These are phyloP conservation scores for Candida coquimbonensis DNA, from an alignment of 805 yeast species.

Conservation along the genomic window DNA sequence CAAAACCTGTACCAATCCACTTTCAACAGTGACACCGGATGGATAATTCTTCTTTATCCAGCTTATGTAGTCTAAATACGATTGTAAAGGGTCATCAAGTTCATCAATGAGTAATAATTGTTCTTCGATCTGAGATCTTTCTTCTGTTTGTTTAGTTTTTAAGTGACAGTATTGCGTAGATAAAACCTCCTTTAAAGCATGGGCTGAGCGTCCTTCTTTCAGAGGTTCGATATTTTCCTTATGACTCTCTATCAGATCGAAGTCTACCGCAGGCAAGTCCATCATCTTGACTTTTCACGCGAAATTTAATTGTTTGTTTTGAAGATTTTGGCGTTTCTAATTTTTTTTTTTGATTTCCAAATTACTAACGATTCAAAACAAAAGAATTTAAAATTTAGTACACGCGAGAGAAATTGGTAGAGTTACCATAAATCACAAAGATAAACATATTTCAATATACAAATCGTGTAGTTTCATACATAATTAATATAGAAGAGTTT, in stretches of 20 bases:
- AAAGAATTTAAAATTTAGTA: too few species aligned
- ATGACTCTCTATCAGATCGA: conserved; percentile 46
- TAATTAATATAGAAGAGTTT: too few species aligned
- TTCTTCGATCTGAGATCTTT: conserved; percentile 43
- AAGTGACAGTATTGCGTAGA: conserved; percentile 22
- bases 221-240: conserved; percentile 74
- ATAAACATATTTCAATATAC: too few species aligned
- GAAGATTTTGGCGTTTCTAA: neutral
- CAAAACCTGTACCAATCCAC: conserved; percentile 57
- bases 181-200: conserved; percentile 42
- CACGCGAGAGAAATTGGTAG: too few species aligned
- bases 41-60: conserved; percentile 66
- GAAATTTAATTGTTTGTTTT: neutral
- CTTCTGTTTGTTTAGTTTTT: conserved; percentile 22
- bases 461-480: too few species aligned
- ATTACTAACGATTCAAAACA: too few species aligned
- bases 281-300: conserved; percentile 1
- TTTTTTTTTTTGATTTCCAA: too few species aligned
- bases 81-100: conserved; percentile 77
- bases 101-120: conserved; percentile 47
- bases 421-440: too few species aligned
- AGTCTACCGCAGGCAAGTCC: conserved; percentile 21
- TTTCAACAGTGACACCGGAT: conserved; percentile 51
- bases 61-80: conserved; percentile 63
- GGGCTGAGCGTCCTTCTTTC: conserved; percentile 62